Evolutionary conservation across 352 stramenopile genomes (phyloP), one percentile per base, ranked within the genome.

Genomic region (Phytophthora pseudosyringae): DNA sequence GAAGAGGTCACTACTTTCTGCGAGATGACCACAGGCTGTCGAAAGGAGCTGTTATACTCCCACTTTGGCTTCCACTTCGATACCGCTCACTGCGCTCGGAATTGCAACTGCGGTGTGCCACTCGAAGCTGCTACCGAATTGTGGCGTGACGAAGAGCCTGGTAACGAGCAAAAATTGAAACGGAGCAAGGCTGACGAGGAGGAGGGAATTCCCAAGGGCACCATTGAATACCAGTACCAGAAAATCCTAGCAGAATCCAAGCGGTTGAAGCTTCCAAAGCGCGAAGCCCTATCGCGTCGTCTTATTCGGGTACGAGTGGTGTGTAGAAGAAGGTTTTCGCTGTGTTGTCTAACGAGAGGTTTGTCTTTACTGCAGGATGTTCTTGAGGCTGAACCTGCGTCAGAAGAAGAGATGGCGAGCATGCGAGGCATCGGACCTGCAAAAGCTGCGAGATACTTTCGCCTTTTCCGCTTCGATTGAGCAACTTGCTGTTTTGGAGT

Each of bases 151-250:
- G 52, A 76, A 36, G 60, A 59, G 15, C 1, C 29, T 25, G 39
- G 48, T 8, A 29, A 40, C 13, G 10, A 69, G 6, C 15, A 63
- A 9, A 29, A 52, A 0, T 26, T 35, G 5, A 57, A 12, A 0
- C 25, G 35, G 6, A 59, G 6, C 16, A 66, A 33, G 8, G 31
- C 26, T 10, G 45, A 59, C 25, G 61, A 48, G 3, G 44, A 59
- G 31, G 26, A 69, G 9, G 40, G 10, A 5, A 47, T 76, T 29
- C 38, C 69, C 26, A 61, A 76, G 59, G 38, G 58, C 26, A 41
- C 66, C 41, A 64, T 90, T 38, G 83, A 92, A 59, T 89, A 88
- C 36, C 76, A 83, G 25, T 90, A 90, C 51, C 83, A 90, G 12
- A 75, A 72, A 35, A 65, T 89, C 11, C 44, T 84, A 7, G 55